A percentile compares a stretch with the other conserved stretches of the same genome.
Conservation (phyloP, 495 filamentous ascomycete species). For the Pyrenopolyporus hunteri region DNA sequence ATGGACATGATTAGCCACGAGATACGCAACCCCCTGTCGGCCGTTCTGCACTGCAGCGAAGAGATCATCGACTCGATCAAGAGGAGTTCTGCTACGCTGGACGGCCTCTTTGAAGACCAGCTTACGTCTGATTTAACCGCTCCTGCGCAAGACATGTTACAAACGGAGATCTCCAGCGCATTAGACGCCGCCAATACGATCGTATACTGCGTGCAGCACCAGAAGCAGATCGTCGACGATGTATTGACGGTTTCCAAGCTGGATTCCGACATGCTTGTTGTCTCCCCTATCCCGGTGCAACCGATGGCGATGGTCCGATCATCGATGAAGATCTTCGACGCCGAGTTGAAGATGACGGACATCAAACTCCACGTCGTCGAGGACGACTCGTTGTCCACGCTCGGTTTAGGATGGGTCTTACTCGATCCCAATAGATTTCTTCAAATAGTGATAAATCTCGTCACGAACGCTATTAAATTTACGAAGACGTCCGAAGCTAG, state of each 20-base stretch:
- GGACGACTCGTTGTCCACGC: constrained; percentile 60
- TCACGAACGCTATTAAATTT: constrained; percentile 79
- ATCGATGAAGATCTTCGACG: constrained; percentile 73
- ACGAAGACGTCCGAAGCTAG: constrained; percentile 60
- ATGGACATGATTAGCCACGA: constrained; percentile 81
- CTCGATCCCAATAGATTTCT: constrained; percentile 73
- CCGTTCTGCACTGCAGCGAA: constrained; percentile 73
- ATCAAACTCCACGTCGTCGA: constrained; percentile 68
- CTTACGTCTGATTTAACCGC: neutral
- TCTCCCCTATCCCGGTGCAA: constrained; percentile 70
- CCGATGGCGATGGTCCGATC: constrained; percentile 66
- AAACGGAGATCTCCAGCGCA: constrained; percentile 53
- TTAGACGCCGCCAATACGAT: constrained; percentile 80
- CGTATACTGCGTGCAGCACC: constrained; percentile 73
- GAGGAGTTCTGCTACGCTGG: constrained; percentile 7
- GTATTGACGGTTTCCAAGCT: constrained; percentile 80
- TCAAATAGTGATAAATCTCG: constrained; percentile 74
- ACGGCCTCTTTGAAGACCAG: constrained; percentile 4
- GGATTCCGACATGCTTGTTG: constrained; percentile 71
- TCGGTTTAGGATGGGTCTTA: constrained; percentile 67
- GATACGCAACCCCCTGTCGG: constrained; percentile 74
- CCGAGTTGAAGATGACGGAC: constrained; percentile 67
- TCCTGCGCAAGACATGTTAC: constrained; percentile 11
- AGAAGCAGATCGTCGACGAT: constrained; percentile 81
- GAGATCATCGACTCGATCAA: constrained; percentile 64